phyloP scores from a whole-genome alignment of 164 flowering plant genomes.

The Nymphaea thermarum region DNA sequence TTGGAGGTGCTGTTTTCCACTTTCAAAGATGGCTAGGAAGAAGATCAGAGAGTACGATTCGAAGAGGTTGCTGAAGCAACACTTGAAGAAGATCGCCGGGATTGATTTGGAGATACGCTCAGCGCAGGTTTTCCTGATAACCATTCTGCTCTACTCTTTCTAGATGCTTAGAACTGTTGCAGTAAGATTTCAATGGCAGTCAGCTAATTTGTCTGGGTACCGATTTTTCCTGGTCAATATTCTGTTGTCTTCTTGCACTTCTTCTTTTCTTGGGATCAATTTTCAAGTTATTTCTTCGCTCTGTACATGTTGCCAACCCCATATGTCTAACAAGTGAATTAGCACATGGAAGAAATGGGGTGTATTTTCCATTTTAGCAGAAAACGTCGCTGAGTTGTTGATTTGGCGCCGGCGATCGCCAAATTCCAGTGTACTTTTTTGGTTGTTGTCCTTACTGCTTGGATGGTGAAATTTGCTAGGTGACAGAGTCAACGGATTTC shows the following conservation, averaged over 20 bases:
- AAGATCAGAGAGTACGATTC: conserved; percentile 82
- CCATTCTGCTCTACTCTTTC: background rate
- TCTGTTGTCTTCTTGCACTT: too few species aligned
- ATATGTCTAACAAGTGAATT: too few species aligned
- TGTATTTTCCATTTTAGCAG: background rate
- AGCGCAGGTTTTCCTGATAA: conserved; percentile 34
- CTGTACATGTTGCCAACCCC: too few species aligned
- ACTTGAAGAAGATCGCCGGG: conserved; percentile 42
- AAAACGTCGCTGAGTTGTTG: background rate
- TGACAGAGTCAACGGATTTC: conserved; percentile 68
- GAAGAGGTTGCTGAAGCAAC: conserved; percentile 60
- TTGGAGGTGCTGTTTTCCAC: background rate
- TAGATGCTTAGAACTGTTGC: too few species aligned
- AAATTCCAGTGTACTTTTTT: background rate
- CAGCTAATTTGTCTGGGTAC: background rate
- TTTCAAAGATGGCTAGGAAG: conserved; percentile 50
- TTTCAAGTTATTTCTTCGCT: too few species aligned
- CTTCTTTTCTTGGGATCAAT: too few species aligned
- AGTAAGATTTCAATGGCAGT: background rate
- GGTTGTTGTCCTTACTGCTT: conserved; percentile 11
- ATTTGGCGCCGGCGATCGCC: background rate
- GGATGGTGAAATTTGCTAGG: conserved; percentile 19
- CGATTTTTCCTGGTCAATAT: background rate
- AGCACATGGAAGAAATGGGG: too few species aligned
- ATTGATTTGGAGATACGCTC: conserved; percentile 43